These are phyloP conservation scores for Volvox africanus DNA, from an alignment of 139 green algal genomes.

Conservation along the genomic window DNA sequence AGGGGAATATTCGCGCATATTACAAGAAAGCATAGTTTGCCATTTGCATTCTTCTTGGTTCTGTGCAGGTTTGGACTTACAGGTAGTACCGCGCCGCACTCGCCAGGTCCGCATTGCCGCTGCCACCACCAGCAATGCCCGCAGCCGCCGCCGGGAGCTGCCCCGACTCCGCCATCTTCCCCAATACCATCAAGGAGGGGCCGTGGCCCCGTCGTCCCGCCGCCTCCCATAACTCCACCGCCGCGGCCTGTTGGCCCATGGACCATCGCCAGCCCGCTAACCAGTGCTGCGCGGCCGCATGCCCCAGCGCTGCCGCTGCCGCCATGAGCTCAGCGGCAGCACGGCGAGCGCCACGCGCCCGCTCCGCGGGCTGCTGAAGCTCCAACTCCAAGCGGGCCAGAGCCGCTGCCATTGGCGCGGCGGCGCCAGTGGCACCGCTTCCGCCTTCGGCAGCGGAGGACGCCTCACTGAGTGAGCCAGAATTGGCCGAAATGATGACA, in stretches of 20 bases:
- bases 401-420: neutral
- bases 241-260: neutral
- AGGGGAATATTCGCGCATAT: too few relatives aligned
- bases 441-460: neutral
- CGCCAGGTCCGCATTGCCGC: conserved; percentile 16
- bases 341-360: neutral
- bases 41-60: too few relatives aligned
- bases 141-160: neutral
- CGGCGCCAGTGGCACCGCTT: neutral
- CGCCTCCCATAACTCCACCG: conserved; percentile 39
- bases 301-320: conserved; percentile 30
- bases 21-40: too few relatives aligned
- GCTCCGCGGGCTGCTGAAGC: conserved; percentile 21
- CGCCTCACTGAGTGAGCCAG: neutral
- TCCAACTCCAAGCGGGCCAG: conserved; percentile 26
- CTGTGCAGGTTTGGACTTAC: neutral
- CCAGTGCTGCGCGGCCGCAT: conserved; percentile 41
- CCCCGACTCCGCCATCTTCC: conserved; percentile 34
- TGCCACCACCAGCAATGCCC: neutral
- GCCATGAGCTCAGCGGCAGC: conserved; percentile 38
- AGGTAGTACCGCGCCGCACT: conserved; percentile 42
- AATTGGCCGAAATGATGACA: neutral
- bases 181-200: conserved; percentile 21
- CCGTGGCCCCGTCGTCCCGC: conserved; percentile 18
- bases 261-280: conserved; percentile 46